Evolutionary conservation across 768 basidiomycete species (phyloP).

Genomic region (Podaxis carcinomalis): DNA sequence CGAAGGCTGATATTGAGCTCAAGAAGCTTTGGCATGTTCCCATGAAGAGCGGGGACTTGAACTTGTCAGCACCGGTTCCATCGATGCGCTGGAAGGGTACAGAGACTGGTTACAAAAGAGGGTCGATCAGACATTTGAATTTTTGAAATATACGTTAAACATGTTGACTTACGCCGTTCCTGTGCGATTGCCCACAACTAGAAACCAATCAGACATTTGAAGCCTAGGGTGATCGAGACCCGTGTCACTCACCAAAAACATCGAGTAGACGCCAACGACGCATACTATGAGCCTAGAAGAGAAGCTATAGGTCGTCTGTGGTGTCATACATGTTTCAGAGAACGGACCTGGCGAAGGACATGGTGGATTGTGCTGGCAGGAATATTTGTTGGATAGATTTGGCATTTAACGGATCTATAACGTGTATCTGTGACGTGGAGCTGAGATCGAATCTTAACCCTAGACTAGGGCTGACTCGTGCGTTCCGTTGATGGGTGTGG

Average conservation of each 20-base stretch:
- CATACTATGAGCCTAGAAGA: conserved; percentile 64
- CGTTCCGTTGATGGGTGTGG: conserved; percentile 10
- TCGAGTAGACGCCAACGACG: conserved; percentile 84
- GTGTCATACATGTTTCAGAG: neutral
- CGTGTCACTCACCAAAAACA: conserved; percentile 70
- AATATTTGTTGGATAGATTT: neutral
- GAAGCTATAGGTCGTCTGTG: neutral
- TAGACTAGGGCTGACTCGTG: neutral
- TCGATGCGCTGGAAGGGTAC: conserved; percentile 77
- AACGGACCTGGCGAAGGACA: conserved; percentile 28
- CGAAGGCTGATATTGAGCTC: conserved; percentile 70
- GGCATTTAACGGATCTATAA: neutral
- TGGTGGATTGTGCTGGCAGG: conserved; percentile 13
- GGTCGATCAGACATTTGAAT: neutral
- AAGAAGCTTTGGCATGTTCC: conserved; percentile 82
- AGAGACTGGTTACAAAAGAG: conserved; percentile 48
- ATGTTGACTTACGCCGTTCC: conserved; percentile 68
- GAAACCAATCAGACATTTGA: conserved; percentile 9
- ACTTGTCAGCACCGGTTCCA: conserved; percentile 60
- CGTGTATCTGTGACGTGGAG: conserved; percentile 8
- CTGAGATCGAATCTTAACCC: conserved; percentile 9
- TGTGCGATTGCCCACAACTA: conserved; percentile 93
- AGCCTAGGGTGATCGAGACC: neutral
- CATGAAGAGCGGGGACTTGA: conserved; percentile 82
- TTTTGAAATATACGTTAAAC: neutral